phyloP scores from a whole-genome alignment of 2,329 filamentous ascomycete genomes.

The Clonostachys rosea region DNA sequence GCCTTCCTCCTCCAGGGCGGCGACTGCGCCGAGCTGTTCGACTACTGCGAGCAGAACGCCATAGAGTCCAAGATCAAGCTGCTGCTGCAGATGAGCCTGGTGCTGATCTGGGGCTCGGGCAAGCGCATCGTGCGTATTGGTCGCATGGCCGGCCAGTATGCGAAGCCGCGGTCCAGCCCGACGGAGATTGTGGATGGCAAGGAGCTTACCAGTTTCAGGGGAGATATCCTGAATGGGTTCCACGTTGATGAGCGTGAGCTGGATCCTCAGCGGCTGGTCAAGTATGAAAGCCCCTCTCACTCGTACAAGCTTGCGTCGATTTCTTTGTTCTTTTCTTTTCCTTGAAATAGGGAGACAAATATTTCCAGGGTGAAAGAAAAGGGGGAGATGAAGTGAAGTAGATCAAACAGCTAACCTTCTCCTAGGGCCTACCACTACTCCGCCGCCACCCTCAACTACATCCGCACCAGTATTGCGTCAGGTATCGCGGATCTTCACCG shows the following conservation, averaged over 20 bases:
- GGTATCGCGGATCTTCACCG: slow-evolving; percentile 93
- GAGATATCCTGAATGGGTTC: slow-evolving; percentile 93
- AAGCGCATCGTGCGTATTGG: slow-evolving; percentile 89
- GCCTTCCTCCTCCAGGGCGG: slow-evolving; percentile 94
- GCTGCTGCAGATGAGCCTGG: slow-evolving; percentile 92
- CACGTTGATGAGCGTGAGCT: slow-evolving; percentile 69
- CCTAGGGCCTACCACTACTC: slow-evolving; percentile 88
- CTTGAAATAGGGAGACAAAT: background rate
- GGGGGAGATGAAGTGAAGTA: background rate
- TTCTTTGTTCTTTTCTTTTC: background rate
- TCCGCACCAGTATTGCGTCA: slow-evolving; percentile 76
- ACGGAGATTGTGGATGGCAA: slow-evolving; percentile 77
- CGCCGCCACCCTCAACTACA: slow-evolving; percentile 89
- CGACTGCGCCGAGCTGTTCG: slow-evolving; percentile 95
- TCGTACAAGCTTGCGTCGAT: background rate
- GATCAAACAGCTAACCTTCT: background rate
- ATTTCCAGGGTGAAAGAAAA: too few species aligned
- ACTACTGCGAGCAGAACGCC: slow-evolving; percentile 84
- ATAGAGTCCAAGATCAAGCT: slow-evolving; percentile 98
- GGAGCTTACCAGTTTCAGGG: slow-evolving; percentile 84
- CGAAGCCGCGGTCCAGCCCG: slow-evolving; percentile 87
- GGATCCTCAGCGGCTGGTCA: slow-evolving; percentile 79
- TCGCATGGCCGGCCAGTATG: slow-evolving; percentile 95
- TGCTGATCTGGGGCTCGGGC: slow-evolving; percentile 82
- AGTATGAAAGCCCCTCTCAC: slow-evolving; percentile 26